Evolutionary conservation across 1,139 yeast species (phyloP), one percentile per base, ranked within the genome.

Genomic region (Candida sojae): DNA sequence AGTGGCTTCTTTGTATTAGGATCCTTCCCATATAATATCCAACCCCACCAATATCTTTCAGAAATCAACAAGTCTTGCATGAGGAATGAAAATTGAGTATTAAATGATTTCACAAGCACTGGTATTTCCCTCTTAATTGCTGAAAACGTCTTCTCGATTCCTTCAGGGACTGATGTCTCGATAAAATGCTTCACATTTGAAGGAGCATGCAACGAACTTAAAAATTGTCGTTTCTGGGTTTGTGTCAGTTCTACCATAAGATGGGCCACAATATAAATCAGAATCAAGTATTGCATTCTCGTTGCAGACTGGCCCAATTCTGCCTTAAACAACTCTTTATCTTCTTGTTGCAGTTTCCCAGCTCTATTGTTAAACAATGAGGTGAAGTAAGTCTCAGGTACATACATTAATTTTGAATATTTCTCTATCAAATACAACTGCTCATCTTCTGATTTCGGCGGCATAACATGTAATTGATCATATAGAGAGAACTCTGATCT

Each of bases 31-130:
- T 70, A 66, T 5, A 75, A 60, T 32, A 75, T 59, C 77, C 77
- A 75, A 6, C 64, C 64, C 76, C 75, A 71, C 80, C 79, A 74
- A 32, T 58, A 53, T 37, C 60, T 61, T 48, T 75, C 80, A 1
- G 68, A 56, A 0, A 54, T 42, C 0, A 59, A 54, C 33, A 73
- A 44, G 32, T 63, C 66, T 47, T 62, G 70, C 5, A 74, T 48
- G 42, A 72, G 53, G 40, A 57, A 65, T 7, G 67, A 58, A 47
- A 65, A 62, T 30, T 61, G 66, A 10, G 56, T 40, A 48, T 74
- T 77, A 17, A 59, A 55, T 0, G 48, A 34, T 26, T 64, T 60
- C 32, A 63, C 57, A 8, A 55, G 53, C 13, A 51, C 50, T 12
- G 63, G 48, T 2, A 71, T 57, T 1, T 68, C 72, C 28, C 57